Evolutionary conservation across 2,329 filamentous ascomycete genomes (phyloP).

Genomic region (Gnomoniopsis sp.): DNA sequence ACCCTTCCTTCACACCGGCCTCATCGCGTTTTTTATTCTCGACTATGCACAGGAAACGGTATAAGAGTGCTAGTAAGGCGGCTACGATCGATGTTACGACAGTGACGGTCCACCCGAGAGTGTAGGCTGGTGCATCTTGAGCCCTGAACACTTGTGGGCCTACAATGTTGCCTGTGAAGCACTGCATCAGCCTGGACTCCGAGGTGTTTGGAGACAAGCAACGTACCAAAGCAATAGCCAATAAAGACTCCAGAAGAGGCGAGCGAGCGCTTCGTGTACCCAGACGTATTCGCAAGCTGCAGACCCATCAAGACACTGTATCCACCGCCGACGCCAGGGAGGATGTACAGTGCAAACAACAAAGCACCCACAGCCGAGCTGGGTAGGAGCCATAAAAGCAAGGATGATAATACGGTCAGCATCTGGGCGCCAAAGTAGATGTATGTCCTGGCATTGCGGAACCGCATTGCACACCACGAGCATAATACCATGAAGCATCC

Average conservation of each 20-base stretch:
- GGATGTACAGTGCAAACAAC: constrained; percentile 46
- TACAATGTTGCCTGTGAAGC: constrained; percentile 35
- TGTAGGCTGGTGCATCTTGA: constrained; percentile 37
- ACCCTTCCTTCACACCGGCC: background rate
- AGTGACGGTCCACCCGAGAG: constrained; percentile 35
- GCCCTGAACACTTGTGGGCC: constrained; percentile 39
- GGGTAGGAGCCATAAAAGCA: constrained; percentile 43
- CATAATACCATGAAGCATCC: constrained; percentile 30
- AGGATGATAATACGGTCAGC: constrained; percentile 36
- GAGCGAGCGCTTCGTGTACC: constrained; percentile 48
- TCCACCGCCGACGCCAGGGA: constrained; percentile 39
- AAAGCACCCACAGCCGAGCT: constrained; percentile 37
- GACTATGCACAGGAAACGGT: constrained; percentile 31
- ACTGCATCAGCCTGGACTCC: background rate
- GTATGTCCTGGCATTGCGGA: constrained; percentile 21
- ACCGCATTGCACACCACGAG: constrained; percentile 34
- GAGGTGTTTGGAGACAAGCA: background rate
- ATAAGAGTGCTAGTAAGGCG: constrained; percentile 35
- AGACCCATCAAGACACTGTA: constrained; percentile 50
- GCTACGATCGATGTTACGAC: constrained; percentile 30
- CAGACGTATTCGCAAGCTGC: constrained; percentile 47
- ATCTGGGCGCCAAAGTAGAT: constrained; percentile 34
- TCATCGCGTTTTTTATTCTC: constrained; percentile 1
- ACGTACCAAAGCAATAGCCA: constrained; percentile 45
- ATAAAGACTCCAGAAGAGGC: constrained; percentile 47